Percentiles rank a stretch among this genome's conserved stretches.
These are phyloP conservation scores for Rhizopogon vesiculosus DNA, from an alignment of 768 basidiomycete genomes.

Conservation along the genomic window DNA sequence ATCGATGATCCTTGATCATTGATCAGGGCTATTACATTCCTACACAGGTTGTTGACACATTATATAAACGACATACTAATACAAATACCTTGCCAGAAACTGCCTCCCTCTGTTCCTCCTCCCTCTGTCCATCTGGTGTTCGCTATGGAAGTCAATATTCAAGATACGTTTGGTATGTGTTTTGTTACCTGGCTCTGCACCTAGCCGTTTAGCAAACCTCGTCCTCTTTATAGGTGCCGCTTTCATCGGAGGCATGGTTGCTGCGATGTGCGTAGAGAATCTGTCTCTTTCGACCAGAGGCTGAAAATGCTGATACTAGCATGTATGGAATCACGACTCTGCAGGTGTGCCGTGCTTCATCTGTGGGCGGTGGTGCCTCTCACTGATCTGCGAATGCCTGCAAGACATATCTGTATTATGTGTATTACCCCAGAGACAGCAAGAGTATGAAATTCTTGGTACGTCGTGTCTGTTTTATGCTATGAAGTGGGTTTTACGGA, in stretches of 20 bases:
- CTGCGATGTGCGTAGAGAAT: conserved; percentile 7
- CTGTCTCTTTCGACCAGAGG: background rate
- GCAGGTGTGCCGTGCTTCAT: conserved; percentile 6
- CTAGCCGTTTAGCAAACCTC: background rate
- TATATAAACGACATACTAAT: background rate
- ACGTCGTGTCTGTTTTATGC: background rate
- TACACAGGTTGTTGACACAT: background rate
- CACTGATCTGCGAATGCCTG: background rate
- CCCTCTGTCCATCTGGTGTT: background rate
- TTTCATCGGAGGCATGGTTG: too few species aligned
- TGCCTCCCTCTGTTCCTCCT: too few species aligned
- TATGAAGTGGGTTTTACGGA: background rate
- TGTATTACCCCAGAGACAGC: conserved; percentile 17
- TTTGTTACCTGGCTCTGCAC: background rate
- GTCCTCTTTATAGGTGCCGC: background rate
- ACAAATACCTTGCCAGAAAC: background rate
- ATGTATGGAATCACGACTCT: conserved; percentile 20
- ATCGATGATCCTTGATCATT: too few species aligned
- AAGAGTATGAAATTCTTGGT: conserved; percentile 8
- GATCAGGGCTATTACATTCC: too few species aligned
- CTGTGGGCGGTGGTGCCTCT: too few species aligned
- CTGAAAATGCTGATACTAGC: conserved; percentile 1
- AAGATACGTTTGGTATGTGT: conserved; percentile 6
- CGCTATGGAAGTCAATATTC: background rate
- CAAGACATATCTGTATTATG: conserved; percentile 20